Evolutionary conservation across 345 rosid genomes (phyloP).

Genomic region (Brassica cretica): DNA sequence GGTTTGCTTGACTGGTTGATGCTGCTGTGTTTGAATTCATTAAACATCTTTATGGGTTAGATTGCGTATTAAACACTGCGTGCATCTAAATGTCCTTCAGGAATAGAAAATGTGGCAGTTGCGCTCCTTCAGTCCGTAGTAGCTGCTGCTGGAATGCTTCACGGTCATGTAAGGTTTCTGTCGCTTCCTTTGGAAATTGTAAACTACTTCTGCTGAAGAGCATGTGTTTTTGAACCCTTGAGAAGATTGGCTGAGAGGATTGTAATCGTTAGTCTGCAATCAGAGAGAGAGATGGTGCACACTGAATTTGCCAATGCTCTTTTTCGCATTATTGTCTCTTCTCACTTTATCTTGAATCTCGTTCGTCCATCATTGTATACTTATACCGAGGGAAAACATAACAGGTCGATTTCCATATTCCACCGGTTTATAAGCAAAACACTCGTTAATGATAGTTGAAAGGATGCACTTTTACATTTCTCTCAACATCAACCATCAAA

Average conservation of each 20-base stretch:
- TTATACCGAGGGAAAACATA: background rate
- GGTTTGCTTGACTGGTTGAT: slow-evolving; percentile 6
- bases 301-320: slow-evolving; percentile 13
- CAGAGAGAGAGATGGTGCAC: background rate
- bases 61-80: background rate
- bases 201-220: slow-evolving; percentile 25
- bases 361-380: background rate
- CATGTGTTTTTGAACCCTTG: slow-evolving; percentile 28
- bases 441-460: background rate
- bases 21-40: background rate
- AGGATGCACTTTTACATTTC: background rate
- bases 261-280: slow-evolving; percentile 14
- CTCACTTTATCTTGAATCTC: background rate
- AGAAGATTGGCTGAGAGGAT: slow-evolving; percentile 19
- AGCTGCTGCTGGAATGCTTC: slow-evolving; percentile 15
- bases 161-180: slow-evolving; percentile 17
- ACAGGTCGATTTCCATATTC: background rate
- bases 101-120: slow-evolving; percentile 29
- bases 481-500: background rate
- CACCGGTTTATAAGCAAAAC: slow-evolving; percentile 18
- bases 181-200: slow-evolving; percentile 17
- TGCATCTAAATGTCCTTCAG: slow-evolving; percentile 18
- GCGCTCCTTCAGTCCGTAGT: background rate
- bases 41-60: background rate
- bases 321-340: background rate